phyloP scores from a whole-genome alignment of 2,329 filamentous ascomycete species.

The Ramichloridium luteum region DNA sequence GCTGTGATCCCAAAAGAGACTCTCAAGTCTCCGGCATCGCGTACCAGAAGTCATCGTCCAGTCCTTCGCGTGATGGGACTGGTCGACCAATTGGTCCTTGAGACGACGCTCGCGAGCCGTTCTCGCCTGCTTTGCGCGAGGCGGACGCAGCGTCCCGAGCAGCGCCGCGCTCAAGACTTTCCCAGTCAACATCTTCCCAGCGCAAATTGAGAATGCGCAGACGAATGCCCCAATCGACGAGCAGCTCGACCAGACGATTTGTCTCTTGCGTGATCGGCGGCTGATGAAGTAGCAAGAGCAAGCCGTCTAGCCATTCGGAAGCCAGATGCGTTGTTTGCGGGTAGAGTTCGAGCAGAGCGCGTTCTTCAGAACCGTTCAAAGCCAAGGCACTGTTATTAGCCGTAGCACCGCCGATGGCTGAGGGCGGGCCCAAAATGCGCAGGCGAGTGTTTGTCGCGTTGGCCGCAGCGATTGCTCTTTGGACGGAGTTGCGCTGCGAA shows the following conservation, averaged over 20 bases:
- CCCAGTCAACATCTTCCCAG: conserved; percentile 59
- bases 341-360: conserved; percentile 68
- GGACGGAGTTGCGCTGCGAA: neutral
- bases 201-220: conserved; percentile 84
- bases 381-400: conserved; percentile 7
- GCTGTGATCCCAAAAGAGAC: too few species aligned
- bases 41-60: conserved; percentile 92
- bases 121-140: conserved; percentile 40
- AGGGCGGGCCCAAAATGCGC: conserved; percentile 59
- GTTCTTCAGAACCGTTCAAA: conserved; percentile 37
- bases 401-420: conserved; percentile 19
- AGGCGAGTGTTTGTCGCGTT: conserved; percentile 60
- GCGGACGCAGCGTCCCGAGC: conserved; percentile 35
- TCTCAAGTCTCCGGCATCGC: conserved; percentile 37
- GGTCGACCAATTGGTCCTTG: conserved; percentile 5
- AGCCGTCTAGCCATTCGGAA: conserved; percentile 90
- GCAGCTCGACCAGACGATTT: conserved; percentile 72
- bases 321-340: conserved; percentile 70
- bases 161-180: conserved; percentile 27
- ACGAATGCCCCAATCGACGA: conserved; percentile 83
- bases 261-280: conserved; percentile 95
- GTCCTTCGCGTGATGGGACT: conserved; percentile 68
- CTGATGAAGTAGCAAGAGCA: conserved; percentile 90
- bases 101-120: neutral
- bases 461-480: conserved; percentile 2